These are phyloP conservation scores for Tubosaeta sp. DNA, from an alignment of 768 basidiomycete species.

Conservation along the genomic window DNA sequence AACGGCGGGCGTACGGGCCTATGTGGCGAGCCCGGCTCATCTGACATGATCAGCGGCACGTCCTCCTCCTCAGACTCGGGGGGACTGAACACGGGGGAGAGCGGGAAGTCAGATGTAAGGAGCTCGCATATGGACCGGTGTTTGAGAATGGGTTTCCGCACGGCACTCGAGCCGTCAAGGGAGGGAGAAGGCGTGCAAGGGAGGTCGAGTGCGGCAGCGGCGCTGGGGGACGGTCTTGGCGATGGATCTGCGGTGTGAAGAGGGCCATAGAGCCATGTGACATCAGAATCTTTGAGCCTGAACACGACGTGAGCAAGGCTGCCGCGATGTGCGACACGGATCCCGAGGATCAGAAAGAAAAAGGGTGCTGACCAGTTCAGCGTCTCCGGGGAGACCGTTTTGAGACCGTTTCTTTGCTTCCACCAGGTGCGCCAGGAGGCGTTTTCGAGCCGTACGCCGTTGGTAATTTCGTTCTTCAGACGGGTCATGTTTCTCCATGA, in stretches of 20 bases:
- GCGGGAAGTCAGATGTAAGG: conserved; percentile 68
- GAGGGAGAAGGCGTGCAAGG: conserved; percentile 32
- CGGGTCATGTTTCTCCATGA: conserved; percentile 99
- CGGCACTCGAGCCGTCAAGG: conserved; percentile 15
- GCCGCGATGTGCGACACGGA: not conserved
- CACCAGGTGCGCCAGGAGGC: conserved; percentile 99
- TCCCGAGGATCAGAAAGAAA: not conserved
- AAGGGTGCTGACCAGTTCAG: conserved; percentile 83
- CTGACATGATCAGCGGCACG: conserved; percentile 13
- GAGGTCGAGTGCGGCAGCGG: conserved; percentile 34
- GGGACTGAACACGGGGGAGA: conserved; percentile 59
- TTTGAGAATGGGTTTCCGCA: conserved; percentile 89
- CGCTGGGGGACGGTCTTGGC: conserved; percentile 38
- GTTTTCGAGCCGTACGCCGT: conserved; percentile 93
- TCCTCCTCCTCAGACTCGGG: conserved; percentile 51
- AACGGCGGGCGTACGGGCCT: conserved; percentile 48
- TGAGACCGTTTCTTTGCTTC: conserved; percentile 96
- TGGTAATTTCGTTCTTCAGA: conserved; percentile 97
- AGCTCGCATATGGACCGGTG: conserved; percentile 90
- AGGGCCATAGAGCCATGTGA: conserved; percentile 98
- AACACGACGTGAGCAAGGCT: conserved; percentile 7
- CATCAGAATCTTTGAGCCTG: conserved; percentile 99
- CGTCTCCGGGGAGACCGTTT: conserved; percentile 93
- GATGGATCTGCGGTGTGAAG: conserved; percentile 89
- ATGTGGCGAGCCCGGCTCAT: conserved; percentile 10